Base-by-base conservation (phyloP, 1,284 basidiomycete genomes). In the Ceraceosorus bombacis region DNA sequence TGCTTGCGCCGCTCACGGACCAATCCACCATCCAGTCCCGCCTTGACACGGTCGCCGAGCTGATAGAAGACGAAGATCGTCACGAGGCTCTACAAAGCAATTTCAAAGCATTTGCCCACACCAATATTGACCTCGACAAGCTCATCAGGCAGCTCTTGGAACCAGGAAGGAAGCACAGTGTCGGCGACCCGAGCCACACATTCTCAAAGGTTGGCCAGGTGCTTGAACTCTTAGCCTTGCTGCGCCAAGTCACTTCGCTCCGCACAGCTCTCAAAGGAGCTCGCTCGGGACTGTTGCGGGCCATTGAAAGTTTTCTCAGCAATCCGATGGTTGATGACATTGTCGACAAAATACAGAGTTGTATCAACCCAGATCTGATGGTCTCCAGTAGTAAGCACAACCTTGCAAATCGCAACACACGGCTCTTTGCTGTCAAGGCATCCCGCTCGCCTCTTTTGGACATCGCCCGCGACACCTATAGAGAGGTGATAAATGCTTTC, bases 1-100 rank as follows among this genome's bases (percentile, higher is more conserved):
- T 61, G 5, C 38, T 61, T 6, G 54, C 57, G 55, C 60, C 60
- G 9, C 17, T 61, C 39, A 41, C 51, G 10, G 58, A 60, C 51
- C 3, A 27, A 9, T 39, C 4, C 17, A 8, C 46, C 6, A 48
- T 61, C n/a, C 12, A 36, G 12, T 41, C 38, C 38, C 58, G 59
- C 15, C 41, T 55, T 6, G 56, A 58, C 12, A 55, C 59, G 5
- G 48, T 61, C 12, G 46, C 57, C 17, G 54, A 61, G 37, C 37
- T 61, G 5, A 36, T 57, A 13, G 41, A 37, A 4, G 27, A 13
- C 6, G 17, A 48, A 37, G 48, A 56, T 27, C 55, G 10, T 17
- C 51, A 38, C 41, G 15, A 49, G 10, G 43, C 43, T 10, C 15
- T 61, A 8, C 4, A n/a, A 9, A 8, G 53, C 13, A 48, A 17